Evolutionary conservation across 331 rosid genomes (phyloP), one percentile per base, ranked within the genome.

Genomic region (Malus hybrid): DNA sequence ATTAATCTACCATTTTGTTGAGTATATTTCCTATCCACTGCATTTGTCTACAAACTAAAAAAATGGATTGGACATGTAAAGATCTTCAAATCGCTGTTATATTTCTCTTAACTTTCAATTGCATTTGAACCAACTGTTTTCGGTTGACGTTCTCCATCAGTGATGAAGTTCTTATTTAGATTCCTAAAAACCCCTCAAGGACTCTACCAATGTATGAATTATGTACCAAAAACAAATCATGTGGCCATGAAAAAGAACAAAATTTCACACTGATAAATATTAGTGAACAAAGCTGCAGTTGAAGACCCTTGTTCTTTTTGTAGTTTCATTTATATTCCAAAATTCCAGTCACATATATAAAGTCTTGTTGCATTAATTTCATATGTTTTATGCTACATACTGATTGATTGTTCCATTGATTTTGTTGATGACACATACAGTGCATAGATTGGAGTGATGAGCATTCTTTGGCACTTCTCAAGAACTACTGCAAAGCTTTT

Each of bases 361-460:
- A 30, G 32, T 30, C 32, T 30, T 30, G 32, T 30, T 30, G 32
- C 32, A 30, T 30, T 30, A 30, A 30, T 30, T 30, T 30, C 32
- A 30, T 30, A 30, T 30, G 32, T 30, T 30, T 30, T 30, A 0
- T 4, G 32, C 32, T 30, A 30, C 32, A 30, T 30, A 30, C 32
- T 30, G 32, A 30, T 48, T 2, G 55, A 48, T 48, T 19, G 39
- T n/a, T 62, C 9, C 19, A 14, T 50, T 24, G 19, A 62, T 16
- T 32, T 65, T 64, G 69, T 24, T 57, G 10, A 22, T 42, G 72
- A 42, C 42, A 13, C 48, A 20, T 48, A 12, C 29, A 73, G 82
- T 79, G 82, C 70, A 66, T 79, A 18, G 78, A 79, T 36, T 73
- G 78, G 82, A 73, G 78, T 4, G 78, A 79, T 22, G 78, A 79